A percentile compares a stretch with the other conserved stretches of the same genome.
Conservation (phyloP, 352 stramenopile genomes). For the Pythium myriotylum region DNA sequence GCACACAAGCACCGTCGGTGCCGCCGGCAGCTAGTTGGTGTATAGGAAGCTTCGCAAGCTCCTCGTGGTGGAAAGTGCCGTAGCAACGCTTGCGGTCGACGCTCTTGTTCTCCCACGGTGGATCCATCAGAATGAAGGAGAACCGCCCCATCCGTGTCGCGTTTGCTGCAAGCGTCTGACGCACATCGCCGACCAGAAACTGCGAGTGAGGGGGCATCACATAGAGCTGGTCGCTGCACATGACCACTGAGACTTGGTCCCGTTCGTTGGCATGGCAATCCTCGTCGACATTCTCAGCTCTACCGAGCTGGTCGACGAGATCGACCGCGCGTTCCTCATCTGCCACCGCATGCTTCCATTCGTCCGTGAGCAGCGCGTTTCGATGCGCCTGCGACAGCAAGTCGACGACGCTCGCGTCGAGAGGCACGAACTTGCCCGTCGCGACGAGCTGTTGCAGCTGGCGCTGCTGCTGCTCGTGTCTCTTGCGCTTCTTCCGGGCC, state of each 20-base stretch:
- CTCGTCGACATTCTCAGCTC: background rate
- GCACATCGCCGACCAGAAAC: constrained; percentile 29
- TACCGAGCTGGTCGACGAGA: background rate
- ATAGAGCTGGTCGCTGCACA: constrained; percentile 22
- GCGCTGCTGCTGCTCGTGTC: constrained; percentile 32
- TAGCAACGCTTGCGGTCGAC: constrained; percentile 59
- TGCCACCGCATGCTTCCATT: constrained; percentile 1
- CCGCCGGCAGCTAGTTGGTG: constrained; percentile 12
- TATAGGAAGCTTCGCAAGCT: constrained; percentile 51
- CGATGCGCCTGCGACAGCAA: constrained; percentile 32
- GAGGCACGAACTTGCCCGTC: constrained; percentile 55
- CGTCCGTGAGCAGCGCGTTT: background rate
- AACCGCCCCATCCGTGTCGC: constrained; percentile 25
- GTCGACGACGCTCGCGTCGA: constrained; percentile 27
- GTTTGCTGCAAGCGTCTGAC: constrained; percentile 28
- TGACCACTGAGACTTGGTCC: background rate
- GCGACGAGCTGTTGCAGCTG: constrained; percentile 41
- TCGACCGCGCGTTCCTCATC: background rate
- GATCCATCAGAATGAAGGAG: constrained; percentile 64
- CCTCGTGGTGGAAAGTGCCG: constrained; percentile 58
- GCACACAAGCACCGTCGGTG: constrained; percentile 44
- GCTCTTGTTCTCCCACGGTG: constrained; percentile 82
- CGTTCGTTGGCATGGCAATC: constrained; percentile 10
- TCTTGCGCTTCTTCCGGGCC: constrained; percentile 41
- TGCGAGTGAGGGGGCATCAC: constrained; percentile 25